phyloP scores from a whole-genome alignment of 306 rosid genomes.

The Fragaria ananassa region DNA sequence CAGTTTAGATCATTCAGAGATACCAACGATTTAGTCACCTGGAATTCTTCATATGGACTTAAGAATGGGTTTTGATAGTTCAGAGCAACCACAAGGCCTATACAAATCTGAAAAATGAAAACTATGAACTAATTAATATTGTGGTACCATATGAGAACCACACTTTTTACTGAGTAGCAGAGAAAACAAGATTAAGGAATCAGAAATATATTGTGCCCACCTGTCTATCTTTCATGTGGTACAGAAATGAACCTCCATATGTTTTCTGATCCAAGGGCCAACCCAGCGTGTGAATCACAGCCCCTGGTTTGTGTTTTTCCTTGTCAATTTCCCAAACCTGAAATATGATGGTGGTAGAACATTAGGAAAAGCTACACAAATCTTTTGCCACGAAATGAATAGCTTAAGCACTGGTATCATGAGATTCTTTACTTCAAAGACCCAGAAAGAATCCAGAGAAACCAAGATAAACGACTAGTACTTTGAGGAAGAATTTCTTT shows the following conservation, averaged over 20 bases:
- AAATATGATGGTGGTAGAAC: background rate
- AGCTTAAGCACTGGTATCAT: background rate
- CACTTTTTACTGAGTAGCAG: constrained; percentile 9
- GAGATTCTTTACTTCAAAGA: background rate
- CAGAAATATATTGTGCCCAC: constrained; percentile 26
- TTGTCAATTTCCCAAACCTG: constrained; percentile 95
- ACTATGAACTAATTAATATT: constrained; percentile 11
- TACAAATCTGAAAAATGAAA: constrained; percentile 57
- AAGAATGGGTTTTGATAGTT: constrained; percentile 77
- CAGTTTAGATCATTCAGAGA: background rate
- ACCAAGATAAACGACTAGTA: background rate
- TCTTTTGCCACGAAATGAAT: background rate
- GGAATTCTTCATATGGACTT: constrained; percentile 93
- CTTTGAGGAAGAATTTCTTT: background rate
- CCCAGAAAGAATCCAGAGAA: background rate
- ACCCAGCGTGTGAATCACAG: constrained; percentile 86
- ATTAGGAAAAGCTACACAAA: constrained; percentile 9
- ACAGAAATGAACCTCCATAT: constrained; percentile 93
- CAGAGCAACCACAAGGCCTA: constrained; percentile 90
- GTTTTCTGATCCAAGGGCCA: constrained; percentile 93
- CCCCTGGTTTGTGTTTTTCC: constrained; percentile 75
- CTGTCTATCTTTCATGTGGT: constrained; percentile 89
- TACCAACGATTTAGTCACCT: constrained; percentile 42
- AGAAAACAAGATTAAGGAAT: background rate
- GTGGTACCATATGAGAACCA: constrained; percentile 10